These are phyloP conservation scores for Fistulinella prunicolor DNA, from an alignment of 768 basidiomycete species.

Conservation along the genomic window DNA sequence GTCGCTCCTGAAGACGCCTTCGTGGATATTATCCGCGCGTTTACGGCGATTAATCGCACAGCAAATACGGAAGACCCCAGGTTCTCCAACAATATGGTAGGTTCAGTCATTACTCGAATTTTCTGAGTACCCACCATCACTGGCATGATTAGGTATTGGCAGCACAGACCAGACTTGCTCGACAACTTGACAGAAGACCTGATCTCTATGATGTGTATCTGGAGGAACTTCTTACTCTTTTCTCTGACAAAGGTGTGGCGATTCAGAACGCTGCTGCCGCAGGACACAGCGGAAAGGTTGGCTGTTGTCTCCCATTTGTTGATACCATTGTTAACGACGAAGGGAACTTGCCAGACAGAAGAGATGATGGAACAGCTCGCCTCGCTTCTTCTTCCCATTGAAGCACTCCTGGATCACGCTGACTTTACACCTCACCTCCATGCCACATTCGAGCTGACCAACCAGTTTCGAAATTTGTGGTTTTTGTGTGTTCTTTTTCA, in stretches of 20 bases:
- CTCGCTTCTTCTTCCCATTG: conserved; percentile 86
- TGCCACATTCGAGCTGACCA: conserved; percentile 57
- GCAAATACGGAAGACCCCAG: conserved; percentile 88
- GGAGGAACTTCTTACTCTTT: conserved; percentile 79
- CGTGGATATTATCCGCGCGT: conserved; percentile 77
- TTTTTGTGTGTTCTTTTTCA: conserved; percentile 86
- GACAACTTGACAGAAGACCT: conserved; percentile 67
- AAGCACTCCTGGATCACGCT: conserved; percentile 72
- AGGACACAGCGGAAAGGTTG: conserved; percentile 65
- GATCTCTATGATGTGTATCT: conserved; percentile 81
- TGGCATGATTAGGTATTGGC: conserved; percentile 62
- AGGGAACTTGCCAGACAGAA: conserved; percentile 50
- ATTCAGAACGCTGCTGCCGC: conserved; percentile 79
- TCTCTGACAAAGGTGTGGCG: conserved; percentile 86
- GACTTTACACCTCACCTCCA: conserved; percentile 61
- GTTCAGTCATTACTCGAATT: background rate
- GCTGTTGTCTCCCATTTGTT: conserved; percentile 10
- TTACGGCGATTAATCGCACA: conserved; percentile 80
- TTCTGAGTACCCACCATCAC: background rate
- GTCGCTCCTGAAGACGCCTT: conserved; percentile 75
- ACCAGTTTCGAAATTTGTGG: conserved; percentile 92
- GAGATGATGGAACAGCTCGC: conserved; percentile 86
- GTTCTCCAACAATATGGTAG: conserved; percentile 86
- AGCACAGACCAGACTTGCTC: conserved; percentile 86
- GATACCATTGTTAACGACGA: conserved; percentile 5